Evolutionary conservation across 2,329 filamentous ascomycete genomes (phyloP).

Genomic region (Aspergillus latus): DNA sequence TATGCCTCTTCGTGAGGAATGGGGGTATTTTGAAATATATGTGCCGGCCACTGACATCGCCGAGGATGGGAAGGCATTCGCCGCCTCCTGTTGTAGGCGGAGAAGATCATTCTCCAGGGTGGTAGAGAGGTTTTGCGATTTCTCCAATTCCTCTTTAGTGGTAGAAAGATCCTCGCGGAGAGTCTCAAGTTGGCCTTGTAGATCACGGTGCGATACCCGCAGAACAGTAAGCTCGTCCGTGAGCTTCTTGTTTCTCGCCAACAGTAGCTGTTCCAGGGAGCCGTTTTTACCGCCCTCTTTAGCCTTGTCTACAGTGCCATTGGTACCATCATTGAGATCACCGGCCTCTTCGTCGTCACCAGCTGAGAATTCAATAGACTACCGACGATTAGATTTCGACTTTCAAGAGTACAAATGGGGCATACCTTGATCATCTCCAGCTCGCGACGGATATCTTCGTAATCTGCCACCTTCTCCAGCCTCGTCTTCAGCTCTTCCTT

Average conservation of each 20-base stretch:
- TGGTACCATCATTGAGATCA: constrained; percentile 43
- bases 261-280: constrained; percentile 82
- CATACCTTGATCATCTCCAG: constrained; percentile 82
- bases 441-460: constrained; percentile 94
- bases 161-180: constrained; percentile 80
- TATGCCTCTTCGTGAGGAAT: constrained; percentile 68
- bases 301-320: constrained; percentile 54
- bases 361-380: constrained; percentile 93
- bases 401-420: background rate
- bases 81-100: constrained; percentile 79
- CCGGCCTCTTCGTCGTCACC: constrained; percentile 69
- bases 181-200: constrained; percentile 74
- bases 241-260: constrained; percentile 94
- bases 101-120: constrained; percentile 91
- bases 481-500: constrained; percentile 76
- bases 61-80: constrained; percentile 76
- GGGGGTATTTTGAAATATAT: constrained; percentile 76
- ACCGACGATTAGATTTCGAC: constrained; percentile 12
- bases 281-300: constrained; percentile 60
- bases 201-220: constrained; percentile 88
- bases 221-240: constrained; percentile 90
- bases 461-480: constrained; percentile 86
- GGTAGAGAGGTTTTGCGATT: constrained; percentile 76
- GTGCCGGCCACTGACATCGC: constrained; percentile 92
- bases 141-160: constrained; percentile 83